phyloP scores from a whole-genome alignment of 2,329 filamentous ascomycete species.

The Aspergillus fructus region DNA sequence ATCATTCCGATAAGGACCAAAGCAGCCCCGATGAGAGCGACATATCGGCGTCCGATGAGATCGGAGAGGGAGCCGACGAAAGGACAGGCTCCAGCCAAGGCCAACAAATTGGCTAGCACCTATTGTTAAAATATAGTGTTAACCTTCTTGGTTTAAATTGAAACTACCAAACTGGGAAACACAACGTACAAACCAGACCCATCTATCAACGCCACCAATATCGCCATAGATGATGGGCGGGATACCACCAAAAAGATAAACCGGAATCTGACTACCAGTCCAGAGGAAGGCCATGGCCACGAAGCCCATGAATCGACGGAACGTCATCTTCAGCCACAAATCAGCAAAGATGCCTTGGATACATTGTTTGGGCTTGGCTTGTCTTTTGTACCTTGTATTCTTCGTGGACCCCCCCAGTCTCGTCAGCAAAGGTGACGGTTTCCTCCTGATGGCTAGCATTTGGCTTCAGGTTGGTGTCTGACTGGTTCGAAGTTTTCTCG shows the following conservation, averaged over 20 bases:
- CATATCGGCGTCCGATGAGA: constrained; percentile 61
- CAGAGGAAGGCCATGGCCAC: constrained; percentile 61
- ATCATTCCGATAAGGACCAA: constrained; percentile 61
- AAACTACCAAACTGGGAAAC: not conserved
- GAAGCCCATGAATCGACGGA: constrained; percentile 54
- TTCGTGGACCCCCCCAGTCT: constrained; percentile 21
- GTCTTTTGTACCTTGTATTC: constrained; percentile 36
- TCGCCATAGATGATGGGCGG: constrained; percentile 59
- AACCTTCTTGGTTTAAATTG: not conserved
- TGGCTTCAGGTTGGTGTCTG: constrained; percentile 29
- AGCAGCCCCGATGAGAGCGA: constrained; percentile 55
- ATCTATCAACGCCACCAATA: constrained; percentile 60
- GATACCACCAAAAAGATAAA: constrained; percentile 54
- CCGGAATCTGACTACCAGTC: constrained; percentile 61
- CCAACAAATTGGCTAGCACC: constrained; percentile 54
- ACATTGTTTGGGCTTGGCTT: too few relatives aligned
- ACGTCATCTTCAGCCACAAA: constrained; percentile 43
- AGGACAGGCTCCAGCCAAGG: constrained; percentile 57
- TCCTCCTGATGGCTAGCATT: constrained; percentile 49
- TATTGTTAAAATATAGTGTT: constrained; percentile 11
- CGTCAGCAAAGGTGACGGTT: constrained; percentile 49
- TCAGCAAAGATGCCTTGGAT: too few relatives aligned
- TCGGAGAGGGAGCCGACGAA: constrained; percentile 68
- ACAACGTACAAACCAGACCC: constrained; percentile 57
- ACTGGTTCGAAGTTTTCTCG: constrained; percentile 28